Conservation (phyloP, 208 protist species). For the Crithidia brevicula region DNA sequence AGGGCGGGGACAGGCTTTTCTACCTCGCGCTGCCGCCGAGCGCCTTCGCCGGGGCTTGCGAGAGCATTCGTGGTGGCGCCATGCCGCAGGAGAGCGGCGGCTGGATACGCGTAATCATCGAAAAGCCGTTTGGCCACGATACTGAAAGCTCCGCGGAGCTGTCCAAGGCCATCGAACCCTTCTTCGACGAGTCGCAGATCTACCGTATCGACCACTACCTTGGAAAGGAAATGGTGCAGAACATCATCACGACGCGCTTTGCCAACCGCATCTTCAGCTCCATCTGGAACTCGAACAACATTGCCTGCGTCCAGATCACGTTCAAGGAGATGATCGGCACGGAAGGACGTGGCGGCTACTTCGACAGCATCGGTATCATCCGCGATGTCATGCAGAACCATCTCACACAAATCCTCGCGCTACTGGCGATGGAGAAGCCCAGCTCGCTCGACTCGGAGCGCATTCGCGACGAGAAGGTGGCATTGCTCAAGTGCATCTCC, state of each 20-base stretch:
- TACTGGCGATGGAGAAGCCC: conserved; percentile 95
- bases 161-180: conserved; percentile 63
- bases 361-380: conserved; percentile 94
- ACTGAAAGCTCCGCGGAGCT: conserved; percentile 81
- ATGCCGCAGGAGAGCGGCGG: conserved; percentile 62
- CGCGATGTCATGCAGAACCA: conserved; percentile 96
- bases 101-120: conserved; percentile 90
- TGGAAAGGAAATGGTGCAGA: conserved; percentile 95
- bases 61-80: conserved; percentile 53
- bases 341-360: conserved; percentile 93
- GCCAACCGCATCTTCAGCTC: conserved; percentile 92
- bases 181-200: conserved; percentile 90
- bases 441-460: conserved; percentile 71
- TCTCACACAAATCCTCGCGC: conserved; percentile 92
- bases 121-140: conserved; percentile 94
- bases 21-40: conserved; percentile 92
- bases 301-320: conserved; percentile 91
- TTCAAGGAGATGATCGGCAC: conserved; percentile 95
- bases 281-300: conserved; percentile 90
- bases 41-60: conserved; percentile 69
- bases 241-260: conserved; percentile 93
- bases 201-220: conserved; percentile 96
- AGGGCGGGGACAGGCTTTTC: conserved; percentile 85
- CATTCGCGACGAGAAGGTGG: conserved; percentile 94
- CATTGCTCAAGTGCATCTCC: conserved; percentile 73